These are phyloP conservation scores for Ophiostoma australiae DNA, from an alignment of 2,329 filamentous ascomycete genomes.

Conservation along the genomic window DNA sequence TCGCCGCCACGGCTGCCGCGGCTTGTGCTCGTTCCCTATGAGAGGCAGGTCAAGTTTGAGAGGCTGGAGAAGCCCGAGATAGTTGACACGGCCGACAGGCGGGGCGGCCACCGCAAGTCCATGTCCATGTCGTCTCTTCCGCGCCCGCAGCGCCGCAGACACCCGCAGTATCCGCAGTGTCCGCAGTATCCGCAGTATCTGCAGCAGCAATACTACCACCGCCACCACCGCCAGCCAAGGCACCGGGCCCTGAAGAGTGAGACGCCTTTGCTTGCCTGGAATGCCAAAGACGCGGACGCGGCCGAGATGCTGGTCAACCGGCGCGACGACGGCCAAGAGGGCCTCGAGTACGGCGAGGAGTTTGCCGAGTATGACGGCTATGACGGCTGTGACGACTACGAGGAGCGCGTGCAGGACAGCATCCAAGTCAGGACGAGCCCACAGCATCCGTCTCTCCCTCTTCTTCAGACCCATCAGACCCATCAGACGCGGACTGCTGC, in stretches of 20 bases:
- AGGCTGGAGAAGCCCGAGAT: neutral
- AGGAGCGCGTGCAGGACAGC: neutral
- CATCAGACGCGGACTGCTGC: neutral
- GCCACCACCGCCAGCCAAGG: neutral
- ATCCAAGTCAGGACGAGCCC: neutral
- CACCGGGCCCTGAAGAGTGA: neutral
- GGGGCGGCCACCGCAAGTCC: neutral
- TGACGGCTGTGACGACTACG: neutral
- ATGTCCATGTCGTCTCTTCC: neutral
- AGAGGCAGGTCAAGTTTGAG: neutral
- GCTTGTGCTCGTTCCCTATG: neutral
- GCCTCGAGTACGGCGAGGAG: too few relatives aligned
- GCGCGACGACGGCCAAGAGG: constrained; percentile 1
- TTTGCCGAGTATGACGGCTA: too few relatives aligned
- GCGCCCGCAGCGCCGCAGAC: neutral
- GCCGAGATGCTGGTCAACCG: constrained; percentile 24
- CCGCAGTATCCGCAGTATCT: neutral
- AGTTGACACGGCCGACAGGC: neutral
- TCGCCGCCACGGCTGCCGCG: constrained; percentile 18
- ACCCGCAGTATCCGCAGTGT: neutral
- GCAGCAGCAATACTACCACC: neutral
- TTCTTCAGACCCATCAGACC: neutral
- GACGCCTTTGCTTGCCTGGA: neutral
- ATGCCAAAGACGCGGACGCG: constrained; percentile 17
- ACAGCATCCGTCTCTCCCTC: neutral